Conservation (phyloP, 257 asterid species). For the Galeopsis tetrahit region DNA sequence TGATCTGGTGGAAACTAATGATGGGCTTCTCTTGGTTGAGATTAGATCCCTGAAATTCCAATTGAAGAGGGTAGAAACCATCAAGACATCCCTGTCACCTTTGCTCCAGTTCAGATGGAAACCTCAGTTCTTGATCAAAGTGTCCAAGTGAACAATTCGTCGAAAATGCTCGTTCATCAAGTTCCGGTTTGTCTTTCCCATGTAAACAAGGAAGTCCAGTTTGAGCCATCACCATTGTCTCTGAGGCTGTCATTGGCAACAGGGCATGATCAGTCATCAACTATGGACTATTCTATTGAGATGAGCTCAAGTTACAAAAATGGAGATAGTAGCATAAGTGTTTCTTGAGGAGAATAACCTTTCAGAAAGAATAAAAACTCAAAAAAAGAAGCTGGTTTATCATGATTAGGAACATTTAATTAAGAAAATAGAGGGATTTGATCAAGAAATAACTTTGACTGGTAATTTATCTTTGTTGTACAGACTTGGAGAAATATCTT, state of each 20-base stretch:
- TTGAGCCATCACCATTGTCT: conserved; percentile 51
- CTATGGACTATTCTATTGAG: conserved; percentile 32
- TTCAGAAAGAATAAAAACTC: conserved; percentile 19
- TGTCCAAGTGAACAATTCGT: conserved; percentile 34
- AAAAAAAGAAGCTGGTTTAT: conserved; percentile 14
- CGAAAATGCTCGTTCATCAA: conserved; percentile 42
- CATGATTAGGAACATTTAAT: conserved; percentile 19
- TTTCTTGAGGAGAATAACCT: conserved; percentile 43
- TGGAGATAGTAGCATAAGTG: conserved; percentile 55
- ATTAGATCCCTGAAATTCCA: conserved; percentile 61
- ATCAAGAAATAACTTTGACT: conserved; percentile 36
- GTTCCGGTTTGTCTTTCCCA: conserved; percentile 43
- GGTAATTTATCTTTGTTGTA: conserved; percentile 48
- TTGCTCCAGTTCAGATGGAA: conserved; percentile 39
- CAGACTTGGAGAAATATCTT: conserved; percentile 50
- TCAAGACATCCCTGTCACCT: conserved; percentile 33
- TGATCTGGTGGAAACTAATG: conserved; percentile 1
- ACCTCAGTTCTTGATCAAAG: conserved; percentile 35
- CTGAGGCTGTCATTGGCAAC: conserved; percentile 62
- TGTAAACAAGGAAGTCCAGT: conserved; percentile 38
- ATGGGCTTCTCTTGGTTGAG: conserved; percentile 11
- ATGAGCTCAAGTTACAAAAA: conserved; percentile 42
- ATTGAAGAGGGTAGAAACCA: conserved; percentile 46
- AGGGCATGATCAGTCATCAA: conserved; percentile 43
- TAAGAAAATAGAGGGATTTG: conserved; percentile 30